Conservation (phyloP, 2,329 filamentous ascomycete genomes). For the Clonostachys chloroleuca region DNA sequence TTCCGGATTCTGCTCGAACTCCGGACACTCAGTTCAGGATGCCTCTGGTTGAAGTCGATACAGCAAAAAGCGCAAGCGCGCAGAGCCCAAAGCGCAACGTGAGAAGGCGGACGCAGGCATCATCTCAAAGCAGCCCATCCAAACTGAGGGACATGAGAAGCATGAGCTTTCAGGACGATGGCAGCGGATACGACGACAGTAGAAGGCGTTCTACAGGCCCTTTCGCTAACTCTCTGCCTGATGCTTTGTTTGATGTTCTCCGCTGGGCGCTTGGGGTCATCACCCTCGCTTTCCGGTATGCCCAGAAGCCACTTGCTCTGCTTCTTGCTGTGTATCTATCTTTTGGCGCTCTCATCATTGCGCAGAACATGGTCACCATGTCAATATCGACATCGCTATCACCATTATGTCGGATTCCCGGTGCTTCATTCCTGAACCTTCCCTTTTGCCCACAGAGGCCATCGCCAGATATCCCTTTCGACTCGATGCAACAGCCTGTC, state of each 20-base stretch:
- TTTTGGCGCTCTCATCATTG: conserved; percentile 52
- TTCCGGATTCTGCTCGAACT: conserved; percentile 19
- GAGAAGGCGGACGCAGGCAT: background rate
- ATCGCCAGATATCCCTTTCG: background rate
- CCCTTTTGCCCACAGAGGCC: conserved; percentile 51
- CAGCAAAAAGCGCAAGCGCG: background rate
- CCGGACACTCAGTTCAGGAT: conserved; percentile 50
- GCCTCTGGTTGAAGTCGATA: conserved; percentile 38
- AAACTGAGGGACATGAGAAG: conserved; percentile 5
- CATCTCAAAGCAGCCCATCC: background rate
- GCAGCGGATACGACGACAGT: conserved; percentile 11
- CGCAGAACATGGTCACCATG: conserved; percentile 57
- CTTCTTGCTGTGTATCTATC: conserved; percentile 57
- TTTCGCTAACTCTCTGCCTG: conserved; percentile 27
- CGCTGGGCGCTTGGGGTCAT: conserved; percentile 53
- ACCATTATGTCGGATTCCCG: conserved; percentile 67
- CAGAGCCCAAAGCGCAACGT: background rate
- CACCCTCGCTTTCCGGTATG: conserved; percentile 52
- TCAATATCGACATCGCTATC: conserved; percentile 59
- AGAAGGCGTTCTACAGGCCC: conserved; percentile 4
- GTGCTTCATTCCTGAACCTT: conserved; percentile 53
- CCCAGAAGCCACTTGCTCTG: conserved; percentile 61
- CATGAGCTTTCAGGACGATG: conserved; percentile 9
- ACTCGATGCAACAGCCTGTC: conserved; percentile 24
- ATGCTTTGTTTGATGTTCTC: conserved; percentile 29